Conservation (phyloP, 805 yeast species). For the Brettanomyces nanus region DNA sequence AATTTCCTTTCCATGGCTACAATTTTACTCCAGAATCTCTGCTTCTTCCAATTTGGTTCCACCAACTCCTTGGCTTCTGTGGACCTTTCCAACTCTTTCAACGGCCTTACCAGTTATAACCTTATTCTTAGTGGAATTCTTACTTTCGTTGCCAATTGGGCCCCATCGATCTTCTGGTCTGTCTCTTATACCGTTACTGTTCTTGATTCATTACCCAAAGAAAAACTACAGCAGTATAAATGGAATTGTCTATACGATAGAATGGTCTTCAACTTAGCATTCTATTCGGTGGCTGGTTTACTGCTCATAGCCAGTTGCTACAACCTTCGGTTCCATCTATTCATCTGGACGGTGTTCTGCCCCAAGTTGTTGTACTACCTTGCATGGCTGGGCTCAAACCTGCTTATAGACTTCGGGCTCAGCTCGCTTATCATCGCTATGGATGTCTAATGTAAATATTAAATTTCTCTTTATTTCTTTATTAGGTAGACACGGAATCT, state of each 20-base stretch:
- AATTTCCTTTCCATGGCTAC: constrained; percentile 25
- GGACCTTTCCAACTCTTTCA: constrained; percentile 86
- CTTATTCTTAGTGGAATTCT: constrained; percentile 65
- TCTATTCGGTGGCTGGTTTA: constrained; percentile 52
- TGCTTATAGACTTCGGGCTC: constrained; percentile 31
- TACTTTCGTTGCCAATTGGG: constrained; percentile 78
- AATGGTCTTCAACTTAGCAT: constrained; percentile 34
- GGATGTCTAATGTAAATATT: constrained; percentile 8
- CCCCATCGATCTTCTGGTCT: constrained; percentile 80
- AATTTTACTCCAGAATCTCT: constrained; percentile 58
- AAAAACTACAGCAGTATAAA: constrained; percentile 15
- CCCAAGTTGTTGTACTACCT: constrained; percentile 80
- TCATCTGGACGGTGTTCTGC: constrained; percentile 96
- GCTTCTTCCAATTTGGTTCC: constrained; percentile 83
- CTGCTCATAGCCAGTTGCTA: constrained; percentile 63
- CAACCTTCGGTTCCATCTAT: constrained; percentile 72
- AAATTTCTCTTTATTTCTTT: not conserved
- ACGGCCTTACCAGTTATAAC: constrained; percentile 70
- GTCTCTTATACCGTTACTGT: constrained; percentile 28
- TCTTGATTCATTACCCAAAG: constrained; percentile 5
- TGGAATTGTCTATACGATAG: constrained; percentile 30
- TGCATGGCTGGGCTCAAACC: constrained; percentile 58
- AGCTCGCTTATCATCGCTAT: constrained; percentile 15
- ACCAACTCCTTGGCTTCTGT: constrained; percentile 90
- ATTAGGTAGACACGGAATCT: too few relatives aligned